phyloP scores from a whole-genome alignment of 2,329 filamentous ascomycete species.

The Neopestalotiopsis rosae region DNA sequence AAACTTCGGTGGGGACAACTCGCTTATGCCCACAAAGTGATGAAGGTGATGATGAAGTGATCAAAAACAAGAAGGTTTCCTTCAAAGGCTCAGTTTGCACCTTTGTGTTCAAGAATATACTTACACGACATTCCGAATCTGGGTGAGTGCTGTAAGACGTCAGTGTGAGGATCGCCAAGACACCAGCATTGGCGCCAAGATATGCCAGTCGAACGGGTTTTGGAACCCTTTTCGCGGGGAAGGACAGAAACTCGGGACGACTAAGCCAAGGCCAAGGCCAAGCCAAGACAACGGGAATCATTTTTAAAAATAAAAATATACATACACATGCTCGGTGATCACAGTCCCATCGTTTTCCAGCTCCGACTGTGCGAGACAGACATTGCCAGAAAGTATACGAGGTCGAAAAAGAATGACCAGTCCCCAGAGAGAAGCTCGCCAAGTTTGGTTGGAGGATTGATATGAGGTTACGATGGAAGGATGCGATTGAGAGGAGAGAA shows the following conservation, averaged over 20 bases:
- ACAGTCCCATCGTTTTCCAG: slow-evolving; percentile 17
- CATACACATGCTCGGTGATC: slow-evolving; percentile 23
- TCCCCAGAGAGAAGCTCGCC: background rate
- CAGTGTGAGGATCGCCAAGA: slow-evolving; percentile 37
- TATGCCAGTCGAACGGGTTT: slow-evolving; percentile 14
- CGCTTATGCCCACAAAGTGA: too few relatives aligned
- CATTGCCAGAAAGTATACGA: slow-evolving; percentile 12
- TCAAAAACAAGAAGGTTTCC: slow-evolving; percentile 17
- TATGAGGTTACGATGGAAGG: too few relatives aligned
- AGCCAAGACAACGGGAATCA: slow-evolving; percentile 10
- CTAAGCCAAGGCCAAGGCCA: slow-evolving; percentile 8
- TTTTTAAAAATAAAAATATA: background rate
- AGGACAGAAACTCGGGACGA: slow-evolving; percentile 11
- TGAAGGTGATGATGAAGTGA: too few relatives aligned
- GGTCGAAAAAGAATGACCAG: background rate
- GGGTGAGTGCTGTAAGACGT: slow-evolving; percentile 40
- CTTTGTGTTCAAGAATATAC: slow-evolving; percentile 23
- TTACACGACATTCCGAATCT: slow-evolving; percentile 41
- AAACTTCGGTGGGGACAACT: too few relatives aligned
- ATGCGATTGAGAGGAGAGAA: too few relatives aligned
- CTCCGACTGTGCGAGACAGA: slow-evolving; percentile 15
- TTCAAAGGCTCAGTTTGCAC: slow-evolving; percentile 18
- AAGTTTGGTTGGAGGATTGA: background rate
- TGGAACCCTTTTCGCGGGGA: slow-evolving; percentile 15
- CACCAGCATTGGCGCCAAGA: slow-evolving; percentile 39